Evolutionary conservation across 139 green algal genomes (phyloP).

Genomic region (Coccomyxa sp.): DNA sequence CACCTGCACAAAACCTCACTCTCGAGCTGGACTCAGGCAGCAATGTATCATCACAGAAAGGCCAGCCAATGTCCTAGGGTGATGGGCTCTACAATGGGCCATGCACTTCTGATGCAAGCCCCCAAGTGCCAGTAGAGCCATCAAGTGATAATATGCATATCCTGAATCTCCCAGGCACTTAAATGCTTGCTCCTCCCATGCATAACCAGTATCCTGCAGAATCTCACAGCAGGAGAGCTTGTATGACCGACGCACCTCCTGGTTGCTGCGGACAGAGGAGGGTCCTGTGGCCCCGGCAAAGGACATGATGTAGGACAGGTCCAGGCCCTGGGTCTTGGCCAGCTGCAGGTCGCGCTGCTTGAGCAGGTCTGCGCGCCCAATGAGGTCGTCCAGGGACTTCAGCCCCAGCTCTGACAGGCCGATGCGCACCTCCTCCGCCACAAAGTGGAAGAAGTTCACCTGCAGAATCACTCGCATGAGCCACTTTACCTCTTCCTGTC

Average conservation of each 20-base stretch:
- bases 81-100: neutral
- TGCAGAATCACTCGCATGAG: neutral
- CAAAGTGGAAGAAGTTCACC: constrained; percentile 98
- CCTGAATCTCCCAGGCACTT: too few relatives aligned
- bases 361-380: constrained; percentile 81
- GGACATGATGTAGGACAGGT: constrained; percentile 91
- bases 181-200: too few relatives aligned
- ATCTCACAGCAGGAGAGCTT: neutral
- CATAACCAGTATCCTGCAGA: too few relatives aligned
- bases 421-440: constrained; percentile 85
- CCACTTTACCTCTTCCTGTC: too few relatives aligned
- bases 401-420: constrained; percentile 82
- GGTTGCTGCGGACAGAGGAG: constrained; percentile 32
- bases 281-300: constrained; percentile 48
- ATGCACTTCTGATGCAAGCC: neutral
- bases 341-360: constrained; percentile 54
- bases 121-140: neutral
- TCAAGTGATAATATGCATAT: neutral
- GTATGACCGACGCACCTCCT: constrained; percentile 13
- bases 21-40: too few relatives aligned
- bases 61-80: too few relatives aligned
- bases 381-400: constrained; percentile 86
- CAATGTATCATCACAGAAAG: too few relatives aligned
- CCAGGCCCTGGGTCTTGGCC: constrained; percentile 87
- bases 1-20: constrained; percentile 16